A percentile compares a stretch with the other conserved stretches of the same genome.
Evolutionary conservation across 1,284 basidiomycete species (phyloP).

Genomic region (Rhodotorula sp.): DNA sequence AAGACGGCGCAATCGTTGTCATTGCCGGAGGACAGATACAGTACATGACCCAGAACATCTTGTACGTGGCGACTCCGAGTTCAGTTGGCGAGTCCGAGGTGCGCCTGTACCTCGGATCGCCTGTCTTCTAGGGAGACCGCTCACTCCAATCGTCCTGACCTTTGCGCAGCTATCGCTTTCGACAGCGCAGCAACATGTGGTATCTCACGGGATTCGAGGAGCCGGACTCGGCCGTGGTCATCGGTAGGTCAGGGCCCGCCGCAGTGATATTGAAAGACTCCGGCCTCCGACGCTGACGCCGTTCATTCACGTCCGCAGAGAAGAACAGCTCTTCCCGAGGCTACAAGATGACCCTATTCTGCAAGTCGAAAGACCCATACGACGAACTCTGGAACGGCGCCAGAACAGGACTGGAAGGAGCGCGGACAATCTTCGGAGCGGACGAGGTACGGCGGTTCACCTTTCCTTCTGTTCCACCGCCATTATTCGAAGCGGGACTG

Average conservation of each 20-base stretch:
- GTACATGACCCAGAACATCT: conserved; percentile 74
- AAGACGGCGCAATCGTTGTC: conserved; percentile 73
- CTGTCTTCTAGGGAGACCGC: no score
- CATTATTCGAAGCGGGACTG: background rate
- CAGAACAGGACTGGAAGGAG: conserved; percentile 61
- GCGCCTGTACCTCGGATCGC: conserved; percentile 9
- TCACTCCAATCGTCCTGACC: no score
- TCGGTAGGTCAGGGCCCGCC: conserved; percentile 57
- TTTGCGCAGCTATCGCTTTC: conserved; percentile 77
- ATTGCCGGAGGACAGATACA: conserved; percentile 76
- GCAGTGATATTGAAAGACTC: background rate
- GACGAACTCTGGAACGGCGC: conserved; percentile 94
- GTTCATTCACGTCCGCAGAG: conserved; percentile 16
- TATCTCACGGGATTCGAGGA: conserved; percentile 95
- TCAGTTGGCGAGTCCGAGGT: no score
- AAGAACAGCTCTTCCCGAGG: conserved; percentile 57
- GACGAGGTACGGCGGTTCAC: conserved; percentile 60
- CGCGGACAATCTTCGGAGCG: conserved; percentile 65
- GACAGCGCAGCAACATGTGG: conserved; percentile 58
- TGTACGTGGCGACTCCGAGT: conserved; percentile 51
- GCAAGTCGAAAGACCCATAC: conserved; percentile 68
- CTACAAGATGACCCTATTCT: conserved; percentile 86
- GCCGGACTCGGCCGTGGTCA: conserved; percentile 80
- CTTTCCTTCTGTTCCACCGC: no score
- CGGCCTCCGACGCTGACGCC: background rate